A percentile compares a stretch with the other conserved stretches of the same genome.
Conservation (phyloP, 345 rosid species). For the Rhodomyrtus tomentosa region DNA sequence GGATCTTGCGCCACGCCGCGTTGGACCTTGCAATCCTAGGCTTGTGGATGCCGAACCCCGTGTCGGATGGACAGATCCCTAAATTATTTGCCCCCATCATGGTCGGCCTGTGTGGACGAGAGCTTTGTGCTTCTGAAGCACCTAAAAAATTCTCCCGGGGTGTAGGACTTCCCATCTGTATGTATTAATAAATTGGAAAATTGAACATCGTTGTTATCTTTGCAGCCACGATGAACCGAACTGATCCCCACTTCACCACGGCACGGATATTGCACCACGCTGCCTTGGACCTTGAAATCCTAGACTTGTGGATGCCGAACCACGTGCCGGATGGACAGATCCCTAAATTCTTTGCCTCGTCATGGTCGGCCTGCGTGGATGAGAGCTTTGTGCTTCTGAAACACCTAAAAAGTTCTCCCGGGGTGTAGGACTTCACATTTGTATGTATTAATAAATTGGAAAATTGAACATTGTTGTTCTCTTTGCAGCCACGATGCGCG, state of each 20-base stretch:
- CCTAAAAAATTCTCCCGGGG: too few relatives aligned
- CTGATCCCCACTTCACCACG: slow-evolving; percentile 19
- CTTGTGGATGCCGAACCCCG: too few relatives aligned
- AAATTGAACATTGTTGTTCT: not conserved
- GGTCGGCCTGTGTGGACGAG: too few relatives aligned
- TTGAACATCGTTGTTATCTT: slow-evolving; percentile 4
- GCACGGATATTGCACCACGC: slow-evolving; percentile 66
- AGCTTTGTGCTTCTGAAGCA: too few relatives aligned
- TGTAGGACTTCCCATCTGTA: not conserved
- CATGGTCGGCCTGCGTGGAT: too few relatives aligned
- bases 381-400: too few relatives aligned
- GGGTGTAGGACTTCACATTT: not conserved
- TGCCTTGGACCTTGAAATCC: slow-evolving; percentile 24
- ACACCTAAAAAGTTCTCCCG: too few relatives aligned
- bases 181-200: not conserved
- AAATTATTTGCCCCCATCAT: too few relatives aligned
- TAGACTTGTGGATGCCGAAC: slow-evolving; percentile 7
- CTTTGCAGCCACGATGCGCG: slow-evolving; percentile 14
- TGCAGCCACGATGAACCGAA: slow-evolving; percentile 14
- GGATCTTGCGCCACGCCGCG: too few relatives aligned
- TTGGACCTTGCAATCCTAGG: too few relatives aligned
- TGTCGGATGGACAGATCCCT: too few relatives aligned
- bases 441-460: not conserved
- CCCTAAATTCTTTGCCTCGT: too few relatives aligned
- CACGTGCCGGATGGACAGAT: not conserved